These are phyloP conservation scores for Citrus reticulata DNA, from an alignment of 345 rosid species.

Conservation along the genomic window DNA sequence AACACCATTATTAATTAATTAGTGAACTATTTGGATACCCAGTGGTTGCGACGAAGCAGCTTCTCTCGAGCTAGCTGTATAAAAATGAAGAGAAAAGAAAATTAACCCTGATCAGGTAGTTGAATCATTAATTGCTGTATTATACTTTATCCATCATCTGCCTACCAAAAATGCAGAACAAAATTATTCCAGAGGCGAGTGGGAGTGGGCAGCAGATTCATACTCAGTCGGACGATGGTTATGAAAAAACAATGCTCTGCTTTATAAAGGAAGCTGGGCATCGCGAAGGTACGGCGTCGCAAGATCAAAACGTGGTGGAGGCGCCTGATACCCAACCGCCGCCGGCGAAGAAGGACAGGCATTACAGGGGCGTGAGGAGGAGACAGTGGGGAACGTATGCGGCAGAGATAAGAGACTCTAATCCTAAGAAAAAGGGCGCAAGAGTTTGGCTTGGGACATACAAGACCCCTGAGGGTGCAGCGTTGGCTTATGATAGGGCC, in stretches of 20 bases:
- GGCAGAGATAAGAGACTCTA: conserved; percentile 67
- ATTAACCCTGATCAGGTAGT: not conserved
- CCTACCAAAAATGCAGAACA: not conserved
- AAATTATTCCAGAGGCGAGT: not conserved
- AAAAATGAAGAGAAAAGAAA: not conserved
- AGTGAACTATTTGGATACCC: no score
- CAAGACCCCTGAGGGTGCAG: conserved; percentile 63
- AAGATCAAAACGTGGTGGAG: not conserved
- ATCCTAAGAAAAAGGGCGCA: conserved; percentile 58
- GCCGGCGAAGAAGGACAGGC: not conserved
- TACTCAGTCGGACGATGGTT: not conserved
- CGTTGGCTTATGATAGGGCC: conserved; percentile 54
- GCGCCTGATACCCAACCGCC: not conserved
- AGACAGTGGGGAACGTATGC: conserved; percentile 76
- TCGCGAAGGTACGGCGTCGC: no score
- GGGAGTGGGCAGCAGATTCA: not conserved
- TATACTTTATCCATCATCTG: no score
- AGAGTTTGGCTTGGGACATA: conserved; percentile 76
- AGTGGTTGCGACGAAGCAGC: not conserved
- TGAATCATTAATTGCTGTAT: no score
- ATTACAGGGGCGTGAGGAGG: conserved; percentile 33
- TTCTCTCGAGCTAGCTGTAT: not conserved
- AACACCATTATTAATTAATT: no score
- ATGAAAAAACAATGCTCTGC: not conserved
- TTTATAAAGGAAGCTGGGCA: no score